Percentiles rank a stretch among this genome's conserved stretches.
Evolutionary conservation across 805 yeast genomes (phyloP).

Genomic region (Myxozyma kluyveri): DNA sequence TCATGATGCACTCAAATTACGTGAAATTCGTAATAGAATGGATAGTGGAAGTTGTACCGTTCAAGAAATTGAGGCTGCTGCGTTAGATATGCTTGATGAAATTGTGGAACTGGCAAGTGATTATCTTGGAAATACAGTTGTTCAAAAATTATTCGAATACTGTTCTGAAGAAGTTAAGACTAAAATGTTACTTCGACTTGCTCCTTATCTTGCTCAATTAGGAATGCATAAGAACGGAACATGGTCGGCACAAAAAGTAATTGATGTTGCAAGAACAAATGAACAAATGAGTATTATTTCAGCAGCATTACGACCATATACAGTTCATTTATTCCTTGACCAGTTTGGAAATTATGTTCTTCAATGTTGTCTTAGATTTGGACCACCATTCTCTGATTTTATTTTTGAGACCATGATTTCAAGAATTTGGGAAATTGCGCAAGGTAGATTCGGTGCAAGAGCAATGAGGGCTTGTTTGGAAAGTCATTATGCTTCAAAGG

Average conservation of each 20-base stretch:
- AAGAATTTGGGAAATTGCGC: slow-evolving; percentile 75
- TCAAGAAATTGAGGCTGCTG: slow-evolving; percentile 73
- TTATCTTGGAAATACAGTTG: slow-evolving; percentile 92
- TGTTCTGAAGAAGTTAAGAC: slow-evolving; percentile 70
- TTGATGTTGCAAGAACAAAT: slow-evolving; percentile 64
- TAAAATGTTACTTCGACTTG: slow-evolving; percentile 72
- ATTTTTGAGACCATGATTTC: slow-evolving; percentile 79
- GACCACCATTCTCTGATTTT: slow-evolving; percentile 83
- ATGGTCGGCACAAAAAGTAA: slow-evolving; percentile 98
- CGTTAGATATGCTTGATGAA: slow-evolving; percentile 80
- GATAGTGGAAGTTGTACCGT: slow-evolving; percentile 54
- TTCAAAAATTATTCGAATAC: slow-evolving; percentile 79
- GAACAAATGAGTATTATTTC: slow-evolving; percentile 66
- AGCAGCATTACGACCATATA: slow-evolving; percentile 69
- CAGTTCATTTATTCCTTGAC: slow-evolving; percentile 83
- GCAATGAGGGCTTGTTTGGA: slow-evolving; percentile 93
- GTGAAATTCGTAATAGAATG: slow-evolving; percentile 78
- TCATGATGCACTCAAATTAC: slow-evolving; percentile 81
- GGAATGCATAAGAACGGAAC: slow-evolving; percentile 98
- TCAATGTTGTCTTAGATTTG: slow-evolving; percentile 90
- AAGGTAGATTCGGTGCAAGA: slow-evolving; percentile 90
- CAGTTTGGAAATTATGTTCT: slow-evolving; percentile 96
- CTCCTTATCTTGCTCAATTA: slow-evolving; percentile 81
- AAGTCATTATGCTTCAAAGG: slow-evolving; percentile 62
- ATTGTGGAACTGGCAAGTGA: slow-evolving; percentile 88